phyloP scores from a whole-genome alignment of 805 yeast genomes.

The Kodamaea jinghongensis region DNA sequence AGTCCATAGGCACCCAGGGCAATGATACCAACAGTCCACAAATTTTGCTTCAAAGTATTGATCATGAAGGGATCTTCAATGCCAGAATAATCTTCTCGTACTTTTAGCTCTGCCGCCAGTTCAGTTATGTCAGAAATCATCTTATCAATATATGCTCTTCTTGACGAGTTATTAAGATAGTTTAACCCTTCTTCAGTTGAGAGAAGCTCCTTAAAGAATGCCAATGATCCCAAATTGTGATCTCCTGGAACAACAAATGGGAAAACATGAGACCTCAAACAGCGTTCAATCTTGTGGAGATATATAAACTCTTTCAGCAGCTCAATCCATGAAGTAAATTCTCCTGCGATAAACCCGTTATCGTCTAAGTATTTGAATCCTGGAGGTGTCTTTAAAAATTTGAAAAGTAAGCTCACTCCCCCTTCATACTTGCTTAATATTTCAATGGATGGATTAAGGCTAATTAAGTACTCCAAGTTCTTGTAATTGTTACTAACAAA shows the following conservation, averaged over 20 bases:
- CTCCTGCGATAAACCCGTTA: constrained; percentile 58
- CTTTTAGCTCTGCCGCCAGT: constrained; percentile 14
- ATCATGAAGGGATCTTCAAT: constrained; percentile 16
- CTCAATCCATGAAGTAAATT: constrained; percentile 66
- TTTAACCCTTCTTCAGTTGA: constrained; percentile 78
- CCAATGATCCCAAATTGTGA: constrained; percentile 25
- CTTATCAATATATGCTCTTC: constrained; percentile 45
- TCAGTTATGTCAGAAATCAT: constrained; percentile 22
- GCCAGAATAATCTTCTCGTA: constrained; percentile 17
- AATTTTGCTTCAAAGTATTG: constrained; percentile 57
- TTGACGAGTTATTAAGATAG: constrained; percentile 42
- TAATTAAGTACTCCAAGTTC: constrained; percentile 50
- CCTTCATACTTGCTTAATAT: constrained; percentile 21
- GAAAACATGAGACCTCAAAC: not conserved
- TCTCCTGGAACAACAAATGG: constrained; percentile 2
- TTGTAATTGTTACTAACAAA: constrained; percentile 26
- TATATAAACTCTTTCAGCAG: constrained; percentile 31
- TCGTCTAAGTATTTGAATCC: constrained; percentile 68
- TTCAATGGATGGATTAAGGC: constrained; percentile 52
- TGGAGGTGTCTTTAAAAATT: constrained; percentile 58
- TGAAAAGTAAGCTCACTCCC: constrained; percentile 51
- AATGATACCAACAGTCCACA: constrained; percentile 87
- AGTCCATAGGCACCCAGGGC: constrained; percentile 74
- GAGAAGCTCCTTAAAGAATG: constrained; percentile 78
- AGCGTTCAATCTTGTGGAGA: constrained; percentile 45